phyloP scores from a whole-genome alignment of 2,329 filamentous ascomycete species.

The Ascochyta rabiei region DNA sequence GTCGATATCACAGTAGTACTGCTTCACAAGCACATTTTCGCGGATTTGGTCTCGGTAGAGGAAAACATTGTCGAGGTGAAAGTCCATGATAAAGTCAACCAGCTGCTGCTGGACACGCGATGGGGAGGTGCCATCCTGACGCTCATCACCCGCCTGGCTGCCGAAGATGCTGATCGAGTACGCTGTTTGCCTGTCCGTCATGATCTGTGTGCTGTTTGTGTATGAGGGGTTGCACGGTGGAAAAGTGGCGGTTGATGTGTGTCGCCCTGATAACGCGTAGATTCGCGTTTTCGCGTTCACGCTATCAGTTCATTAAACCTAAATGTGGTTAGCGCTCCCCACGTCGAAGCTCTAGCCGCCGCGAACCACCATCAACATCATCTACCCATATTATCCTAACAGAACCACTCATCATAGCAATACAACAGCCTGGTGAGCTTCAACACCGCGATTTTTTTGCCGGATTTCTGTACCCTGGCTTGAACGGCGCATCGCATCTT shows the following conservation, averaged over 20 bases:
- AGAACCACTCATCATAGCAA: background rate
- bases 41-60: constrained; percentile 96
- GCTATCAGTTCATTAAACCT: constrained; percentile 11
- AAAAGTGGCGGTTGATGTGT: constrained; percentile 23
- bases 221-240: constrained; percentile 19
- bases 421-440: background rate
- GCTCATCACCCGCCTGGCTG: constrained; percentile 45
- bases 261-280: constrained; percentile 27
- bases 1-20: constrained; percentile 95
- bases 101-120: constrained; percentile 73
- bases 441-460: too few species aligned
- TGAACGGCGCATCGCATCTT: background rate
- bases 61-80: constrained; percentile 91
- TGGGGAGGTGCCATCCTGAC: constrained; percentile 39
- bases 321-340: constrained; percentile 5
- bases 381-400: background rate
- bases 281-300: constrained; percentile 23
- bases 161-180: constrained; percentile 83
- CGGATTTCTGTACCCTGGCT: too few species aligned
- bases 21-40: constrained; percentile 92
- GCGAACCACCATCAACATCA: background rate
- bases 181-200: constrained; percentile 77
- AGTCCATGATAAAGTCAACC: constrained; percentile 90
- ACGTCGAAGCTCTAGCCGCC: background rate
- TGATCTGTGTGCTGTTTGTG: constrained; percentile 23